Base-by-base conservation (phyloP, 768 basidiomycete genomes). In the Scleroderma bovista region DNA sequence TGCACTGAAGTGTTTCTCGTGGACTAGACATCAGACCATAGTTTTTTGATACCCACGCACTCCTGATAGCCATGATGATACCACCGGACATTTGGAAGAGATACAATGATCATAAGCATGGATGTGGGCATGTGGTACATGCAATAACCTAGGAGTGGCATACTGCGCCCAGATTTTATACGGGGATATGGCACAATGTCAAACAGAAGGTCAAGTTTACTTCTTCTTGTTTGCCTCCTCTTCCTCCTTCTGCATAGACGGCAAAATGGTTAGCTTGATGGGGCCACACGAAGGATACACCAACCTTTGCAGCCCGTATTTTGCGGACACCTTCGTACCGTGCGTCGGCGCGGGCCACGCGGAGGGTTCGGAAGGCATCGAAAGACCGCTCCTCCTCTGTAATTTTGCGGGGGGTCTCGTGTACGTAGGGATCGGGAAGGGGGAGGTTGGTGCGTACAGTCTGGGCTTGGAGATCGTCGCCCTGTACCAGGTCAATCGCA, bases 191-290 rank as follows among this genome's bases (percentile, higher is more conserved):
- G 37, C 51, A 48, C 67, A 42, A 59, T 58, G 56, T 57, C 62
- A 55, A 51, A 51, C 24, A 47, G 50, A 44, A 45, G 46, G 46
- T 54, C 53, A 57, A 50, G 51, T 72, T 73, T 83, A 89, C 75
- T 93, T 91, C 76, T 91, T 91, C 79, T 93, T 92, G 67, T 78
- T 81, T 51, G 87, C 89, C 67, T 93, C 91, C 79, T 93, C 91
- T 67, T 92, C 92, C 60, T 88, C 89, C 67, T 86, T 88, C 88
- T 90, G 62, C 51, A 60, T 42, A 50, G 24, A 29, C 23, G 32
- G n/a, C 22, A 48, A 23, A 46, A 50, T 22, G 29, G 58, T 68
- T 4, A 63, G 61, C 47, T 23, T 44, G 31, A 26, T 32, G 20
- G 53, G 24, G 29, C 16, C 40, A 3, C 16, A 34, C 31, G n/a